A percentile compares a stretch with the other conserved stretches of the same genome.
phyloP scores from a whole-genome alignment of 768 basidiomycete species.

The Tulasnella calospora region DNA sequence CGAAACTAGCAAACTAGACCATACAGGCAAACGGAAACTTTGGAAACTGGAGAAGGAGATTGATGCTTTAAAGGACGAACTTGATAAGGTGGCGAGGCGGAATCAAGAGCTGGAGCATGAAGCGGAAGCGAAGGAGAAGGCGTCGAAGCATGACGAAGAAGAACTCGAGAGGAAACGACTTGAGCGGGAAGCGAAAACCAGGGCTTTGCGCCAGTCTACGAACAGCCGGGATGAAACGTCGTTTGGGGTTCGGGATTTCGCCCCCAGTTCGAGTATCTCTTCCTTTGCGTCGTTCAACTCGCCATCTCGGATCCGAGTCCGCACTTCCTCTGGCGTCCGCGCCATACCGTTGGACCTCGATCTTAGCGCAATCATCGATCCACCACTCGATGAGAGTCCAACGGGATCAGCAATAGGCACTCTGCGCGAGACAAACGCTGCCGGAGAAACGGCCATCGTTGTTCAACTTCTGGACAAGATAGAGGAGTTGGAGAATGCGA shows the following conservation, averaged over 20 bases:
- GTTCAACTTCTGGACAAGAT: conserved; percentile 69
- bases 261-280: conserved; percentile 14
- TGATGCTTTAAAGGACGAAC: conserved; percentile 61
- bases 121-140: conserved; percentile 48
- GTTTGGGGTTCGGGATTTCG: conserved; percentile 7
- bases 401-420: neutral
- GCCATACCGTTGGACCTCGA: conserved; percentile 9
- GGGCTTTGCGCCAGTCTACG: conserved; percentile 12
- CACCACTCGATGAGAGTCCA: neutral
- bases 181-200: conserved; percentile 23
- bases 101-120: conserved; percentile 69
- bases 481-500: conserved; percentile 69
- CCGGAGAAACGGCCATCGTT: conserved; percentile 49
- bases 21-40: conserved; percentile 61
- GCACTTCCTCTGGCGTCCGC: neutral
- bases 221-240: neutral
- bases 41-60: conserved; percentile 77
- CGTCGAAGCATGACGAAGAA: conserved; percentile 18
- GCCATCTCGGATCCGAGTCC: neutral
- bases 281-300: conserved; percentile 18
- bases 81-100: conserved; percentile 67
- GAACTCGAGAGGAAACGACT: conserved; percentile 20
- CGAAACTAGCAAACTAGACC: conserved; percentile 63
- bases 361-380: conserved; percentile 9
- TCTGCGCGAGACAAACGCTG: neutral